phyloP scores from a whole-genome alignment of 257 asterid genomes.

The Nicotiana obtusifolia region DNA sequence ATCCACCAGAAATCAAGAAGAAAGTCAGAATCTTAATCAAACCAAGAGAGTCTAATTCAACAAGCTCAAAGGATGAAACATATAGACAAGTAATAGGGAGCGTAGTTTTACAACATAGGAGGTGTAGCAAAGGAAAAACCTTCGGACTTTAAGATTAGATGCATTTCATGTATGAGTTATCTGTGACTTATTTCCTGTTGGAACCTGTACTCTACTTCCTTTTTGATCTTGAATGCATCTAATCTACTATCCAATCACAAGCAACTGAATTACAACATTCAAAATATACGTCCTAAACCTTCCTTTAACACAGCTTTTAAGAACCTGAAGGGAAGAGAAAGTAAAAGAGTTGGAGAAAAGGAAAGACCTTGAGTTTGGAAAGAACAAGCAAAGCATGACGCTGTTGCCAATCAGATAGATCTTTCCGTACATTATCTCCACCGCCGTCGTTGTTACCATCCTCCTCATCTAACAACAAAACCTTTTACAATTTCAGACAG shows the following conservation, averaged over 20 bases:
- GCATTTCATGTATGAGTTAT: too few species aligned
- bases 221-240: too few species aligned
- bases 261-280: background rate
- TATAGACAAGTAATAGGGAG: background rate
- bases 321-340: background rate
- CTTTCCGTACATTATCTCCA: slow-evolving; percentile 37
- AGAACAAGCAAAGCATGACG: slow-evolving; percentile 78
- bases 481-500: background rate
- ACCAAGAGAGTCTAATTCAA: background rate
- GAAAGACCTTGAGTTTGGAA: slow-evolving; percentile 59
- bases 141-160: too few species aligned
- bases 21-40: background rate
- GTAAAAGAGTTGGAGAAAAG: background rate
- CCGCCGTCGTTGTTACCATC: slow-evolving; percentile 14
- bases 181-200: too few species aligned
- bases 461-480: slow-evolving; percentile 41
- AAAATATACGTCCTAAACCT: background rate
- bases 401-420: slow-evolving; percentile 91
- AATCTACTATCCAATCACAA: too few species aligned
- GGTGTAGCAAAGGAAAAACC: too few species aligned
- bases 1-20: background rate
- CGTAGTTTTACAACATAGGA: background rate
- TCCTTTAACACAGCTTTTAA: background rate
- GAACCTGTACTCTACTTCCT: too few species aligned
- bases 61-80: background rate